Conservation (phyloP, 2,329 filamentous ascomycete genomes). For the Sclerotinia spermophila region DNA sequence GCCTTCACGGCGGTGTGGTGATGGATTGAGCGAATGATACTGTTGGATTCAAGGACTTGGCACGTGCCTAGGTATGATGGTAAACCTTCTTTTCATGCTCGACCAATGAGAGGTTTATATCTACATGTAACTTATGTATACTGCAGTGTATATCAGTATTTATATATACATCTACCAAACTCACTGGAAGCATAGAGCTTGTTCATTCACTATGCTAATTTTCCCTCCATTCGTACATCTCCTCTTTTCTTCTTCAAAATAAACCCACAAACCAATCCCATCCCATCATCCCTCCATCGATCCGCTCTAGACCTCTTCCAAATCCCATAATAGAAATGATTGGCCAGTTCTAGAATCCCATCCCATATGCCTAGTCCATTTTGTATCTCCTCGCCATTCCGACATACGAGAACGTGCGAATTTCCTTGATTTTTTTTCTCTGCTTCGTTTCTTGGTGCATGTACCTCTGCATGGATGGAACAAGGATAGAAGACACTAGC, state of each 20-base stretch:
- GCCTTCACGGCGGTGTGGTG: background rate
- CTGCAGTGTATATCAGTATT: no score
- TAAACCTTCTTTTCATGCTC: background rate
- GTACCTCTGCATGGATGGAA: background rate
- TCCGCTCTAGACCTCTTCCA: background rate
- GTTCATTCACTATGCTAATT: background rate
- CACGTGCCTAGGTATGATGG: background rate
- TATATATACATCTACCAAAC: no score
- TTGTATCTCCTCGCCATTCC: background rate
- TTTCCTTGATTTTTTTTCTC: background rate
- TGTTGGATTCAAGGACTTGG: background rate
- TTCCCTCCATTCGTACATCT: no score
- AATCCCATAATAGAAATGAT: background rate
- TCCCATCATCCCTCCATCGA: background rate
- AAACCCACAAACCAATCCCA: background rate
- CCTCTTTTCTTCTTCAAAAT: background rate
- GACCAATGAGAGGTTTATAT: no score
- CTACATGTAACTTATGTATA: no score
- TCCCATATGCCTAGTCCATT: background rate
- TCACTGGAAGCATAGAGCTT: background rate
- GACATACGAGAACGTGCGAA: background rate
- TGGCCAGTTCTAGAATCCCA: background rate
- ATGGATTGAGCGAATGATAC: no score
- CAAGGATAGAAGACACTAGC: background rate
- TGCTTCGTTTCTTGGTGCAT: background rate